Conservation (phyloP, 176 grass and related monocot species). For the Olyra latifolia region DNA sequence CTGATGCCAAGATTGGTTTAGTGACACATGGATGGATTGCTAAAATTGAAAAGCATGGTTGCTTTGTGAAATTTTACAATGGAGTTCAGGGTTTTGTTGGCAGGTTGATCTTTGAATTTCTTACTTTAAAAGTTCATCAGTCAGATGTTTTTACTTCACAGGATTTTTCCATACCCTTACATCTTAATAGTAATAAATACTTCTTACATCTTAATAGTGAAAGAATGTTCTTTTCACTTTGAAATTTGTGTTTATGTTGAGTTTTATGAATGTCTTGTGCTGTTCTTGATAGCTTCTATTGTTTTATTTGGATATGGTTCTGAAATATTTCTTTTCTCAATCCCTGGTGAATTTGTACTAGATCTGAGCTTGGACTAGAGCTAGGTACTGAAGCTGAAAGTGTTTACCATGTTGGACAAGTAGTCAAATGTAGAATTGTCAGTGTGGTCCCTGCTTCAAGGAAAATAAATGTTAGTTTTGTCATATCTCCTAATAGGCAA, state of each 20-base stretch:
- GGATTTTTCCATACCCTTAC: not conserved
- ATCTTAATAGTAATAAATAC: not conserved
- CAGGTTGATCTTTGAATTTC: constrained; percentile 52
- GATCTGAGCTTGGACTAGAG: constrained; percentile 89
- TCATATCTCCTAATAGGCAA: constrained; percentile 75
- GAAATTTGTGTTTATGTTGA: not conserved
- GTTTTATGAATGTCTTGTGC: not conserved
- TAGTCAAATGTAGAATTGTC: constrained; percentile 93
- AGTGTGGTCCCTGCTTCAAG: constrained; percentile 61
- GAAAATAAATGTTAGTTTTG: constrained; percentile 83
- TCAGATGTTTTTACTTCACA: not conserved
- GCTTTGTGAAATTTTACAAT: constrained; percentile 91
- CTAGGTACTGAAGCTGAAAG: constrained; percentile 69
- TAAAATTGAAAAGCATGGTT: constrained; percentile 97
- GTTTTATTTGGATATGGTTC: constrained; percentile 11
- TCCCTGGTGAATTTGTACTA: constrained; percentile 33
- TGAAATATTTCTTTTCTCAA: constrained; percentile 31
- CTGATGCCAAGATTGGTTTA: constrained; percentile 86
- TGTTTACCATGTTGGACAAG: constrained; percentile 91
- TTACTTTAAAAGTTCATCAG: not conserved
- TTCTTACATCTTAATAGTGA: not conserved
- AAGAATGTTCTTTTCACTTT: not conserved
- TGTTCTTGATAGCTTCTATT: constrained; percentile 13
- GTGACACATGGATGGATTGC: constrained; percentile 93
- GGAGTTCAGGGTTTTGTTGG: constrained; percentile 90